Evolutionary conservation across 2,329 filamentous ascomycete genomes (phyloP), one percentile per base, ranked within the genome.

Genomic region (Colletotrichum tamarilloi): DNA sequence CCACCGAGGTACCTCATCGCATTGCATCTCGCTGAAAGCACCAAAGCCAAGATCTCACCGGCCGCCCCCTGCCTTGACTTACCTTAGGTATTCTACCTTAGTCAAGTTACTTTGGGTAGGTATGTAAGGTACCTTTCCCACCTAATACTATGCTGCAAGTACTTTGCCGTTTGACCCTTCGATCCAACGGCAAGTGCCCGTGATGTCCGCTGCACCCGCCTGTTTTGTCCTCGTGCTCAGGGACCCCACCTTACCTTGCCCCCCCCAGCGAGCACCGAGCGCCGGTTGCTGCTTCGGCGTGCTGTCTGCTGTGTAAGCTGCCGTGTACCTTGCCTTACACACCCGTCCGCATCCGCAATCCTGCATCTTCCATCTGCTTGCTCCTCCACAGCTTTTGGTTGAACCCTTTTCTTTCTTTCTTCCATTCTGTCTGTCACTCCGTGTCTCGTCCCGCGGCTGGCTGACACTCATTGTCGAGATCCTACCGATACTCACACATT

Each of bases 181-280:
- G 19, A 49, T 49, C 42, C 42, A 49, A 49, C 19, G 42, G 16
- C 19, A 49, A 49, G 42, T 49, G 42, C 42, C 52, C 57, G 35
- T 60, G 57, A 42, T 62, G 35, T 28, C 53, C 59, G 52, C 60
- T 38, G 38, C 59, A 70, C 53, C 46, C 56, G 62, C 68, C 56
- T 57, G 71, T 67, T 71, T 70, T 73, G 71, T 73, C 71, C 71
- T 70, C 71, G 71, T 73, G 71, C 67, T 73, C 71, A 65, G 71
- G 49, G 26, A 60, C 67, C 56, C 42, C 42, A 49, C 42, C 42
- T 49, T n/a, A 3, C 38, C 38, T 46, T 16, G 42, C 19, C 42
- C 19, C 3, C 3, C 38, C 38, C 14, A 42, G 38, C 38, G 38
- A 42, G 38, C 70, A 69, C 70, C 67, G 60, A 65, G 70, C 71